Percentiles rank a stretch among this genome's conserved stretches.
Conservation (phyloP, 2,329 filamentous ascomycete genomes). For the Cytospora schulzeri region DNA sequence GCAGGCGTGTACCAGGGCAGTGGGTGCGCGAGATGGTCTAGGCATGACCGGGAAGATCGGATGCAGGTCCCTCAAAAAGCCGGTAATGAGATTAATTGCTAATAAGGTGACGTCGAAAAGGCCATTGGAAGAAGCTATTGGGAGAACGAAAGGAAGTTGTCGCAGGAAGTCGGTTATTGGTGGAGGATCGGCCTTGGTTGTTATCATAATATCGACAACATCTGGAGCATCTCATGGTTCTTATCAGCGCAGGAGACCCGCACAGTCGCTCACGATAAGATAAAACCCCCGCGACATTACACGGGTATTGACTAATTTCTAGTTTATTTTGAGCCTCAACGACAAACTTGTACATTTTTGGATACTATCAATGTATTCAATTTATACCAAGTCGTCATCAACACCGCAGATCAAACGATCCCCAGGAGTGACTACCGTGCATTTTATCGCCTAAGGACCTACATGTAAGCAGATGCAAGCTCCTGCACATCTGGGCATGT, state of each 20-base stretch:
- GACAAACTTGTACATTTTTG: neutral
- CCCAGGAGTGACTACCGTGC: no score
- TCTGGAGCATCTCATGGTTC: neutral
- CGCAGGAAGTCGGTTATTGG: neutral
- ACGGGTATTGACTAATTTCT: neutral
- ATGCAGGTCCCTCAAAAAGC: neutral
- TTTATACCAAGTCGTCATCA: neutral
- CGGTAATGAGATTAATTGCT: neutral
- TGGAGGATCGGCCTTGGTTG: neutral
- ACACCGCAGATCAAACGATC: neutral
- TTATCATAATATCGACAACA: neutral
- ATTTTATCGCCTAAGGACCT: no score
- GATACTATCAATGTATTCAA: neutral
- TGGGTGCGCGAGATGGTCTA: no score
- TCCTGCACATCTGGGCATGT: no score
- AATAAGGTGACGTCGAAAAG: neutral
- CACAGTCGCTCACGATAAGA: neutral
- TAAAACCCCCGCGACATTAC: neutral
- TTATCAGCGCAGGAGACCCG: neutral
- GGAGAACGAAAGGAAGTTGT: neutral
- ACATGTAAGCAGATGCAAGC: no score
- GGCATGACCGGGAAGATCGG: neutral
- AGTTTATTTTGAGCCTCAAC: neutral
- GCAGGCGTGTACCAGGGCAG: no score
- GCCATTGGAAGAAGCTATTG: neutral